Percentiles rank a stretch among this genome's conserved stretches.
Evolutionary conservation across 208 protist species (phyloP).

Genomic region (Crithidia acanthocephali): DNA sequence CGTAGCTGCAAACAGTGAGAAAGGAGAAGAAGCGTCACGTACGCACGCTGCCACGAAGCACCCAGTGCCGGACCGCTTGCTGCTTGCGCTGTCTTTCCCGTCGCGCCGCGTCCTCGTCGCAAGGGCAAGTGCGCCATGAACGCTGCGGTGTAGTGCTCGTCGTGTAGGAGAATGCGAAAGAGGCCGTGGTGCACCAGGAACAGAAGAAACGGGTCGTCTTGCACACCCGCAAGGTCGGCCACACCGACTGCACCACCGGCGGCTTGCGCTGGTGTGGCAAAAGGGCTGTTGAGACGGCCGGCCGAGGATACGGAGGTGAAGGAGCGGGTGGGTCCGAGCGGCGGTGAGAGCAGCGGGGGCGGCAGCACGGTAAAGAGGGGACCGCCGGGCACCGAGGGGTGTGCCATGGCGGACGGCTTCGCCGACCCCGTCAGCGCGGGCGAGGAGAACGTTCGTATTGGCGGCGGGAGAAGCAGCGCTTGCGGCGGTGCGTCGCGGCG

Average conservation of each 20-base stretch:
- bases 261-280: background rate
- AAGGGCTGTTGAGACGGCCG: background rate
- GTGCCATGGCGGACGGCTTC: background rate
- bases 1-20: constrained; percentile 29
- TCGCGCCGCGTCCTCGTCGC: background rate
- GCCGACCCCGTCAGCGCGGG: background rate
- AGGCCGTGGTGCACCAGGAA: constrained; percentile 50
- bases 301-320: background rate
- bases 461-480: background rate
- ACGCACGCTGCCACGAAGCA: constrained; percentile 11
- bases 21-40: constrained; percentile 17
- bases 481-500: constrained; percentile 1
- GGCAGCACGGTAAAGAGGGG: background rate
- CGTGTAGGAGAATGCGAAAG: constrained; percentile 46
- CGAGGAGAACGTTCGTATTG: background rate
- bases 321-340: background rate
- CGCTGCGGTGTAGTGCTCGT: constrained; percentile 25
- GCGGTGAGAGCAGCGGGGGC: background rate
- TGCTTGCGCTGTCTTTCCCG: background rate
- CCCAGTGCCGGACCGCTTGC: background rate
- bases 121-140: constrained; percentile 31
- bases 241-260: constrained; percentile 2
- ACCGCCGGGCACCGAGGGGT: background rate
- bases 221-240: background rate
- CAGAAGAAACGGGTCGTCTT: constrained; percentile 21